Percentiles rank a stretch among this genome's conserved stretches.
These are phyloP conservation scores for Tricladium varicosporioides DNA, from an alignment of 2,329 filamentous ascomycete species.

Conservation along the genomic window DNA sequence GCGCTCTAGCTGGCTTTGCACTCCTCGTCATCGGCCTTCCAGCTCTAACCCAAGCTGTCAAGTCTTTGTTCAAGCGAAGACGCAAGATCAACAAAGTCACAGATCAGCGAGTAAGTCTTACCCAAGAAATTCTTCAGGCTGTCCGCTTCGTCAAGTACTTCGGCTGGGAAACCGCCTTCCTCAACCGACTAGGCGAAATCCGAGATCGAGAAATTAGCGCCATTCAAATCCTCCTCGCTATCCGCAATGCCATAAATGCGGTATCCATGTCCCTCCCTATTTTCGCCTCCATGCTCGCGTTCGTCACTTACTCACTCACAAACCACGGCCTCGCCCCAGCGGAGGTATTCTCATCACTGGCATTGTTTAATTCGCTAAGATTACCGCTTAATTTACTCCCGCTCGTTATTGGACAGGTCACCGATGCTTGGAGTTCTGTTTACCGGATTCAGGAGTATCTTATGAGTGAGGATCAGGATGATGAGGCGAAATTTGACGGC, in stretches of 20 bases:
- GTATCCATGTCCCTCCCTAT: slow-evolving; percentile 67
- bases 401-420: slow-evolving; percentile 81
- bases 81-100: slow-evolving; percentile 88
- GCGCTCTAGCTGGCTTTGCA: slow-evolving; percentile 82
- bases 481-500: slow-evolving; percentile 57
- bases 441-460: slow-evolving; percentile 86
- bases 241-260: slow-evolving; percentile 65
- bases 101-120: slow-evolving; percentile 85
- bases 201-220: slow-evolving; percentile 73
- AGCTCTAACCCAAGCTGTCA: slow-evolving; percentile 73
- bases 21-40: slow-evolving; percentile 78
- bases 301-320: slow-evolving; percentile 75
- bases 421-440: slow-evolving; percentile 84
- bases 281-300: slow-evolving; percentile 92
- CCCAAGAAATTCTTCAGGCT: slow-evolving; percentile 86
- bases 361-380: slow-evolving; percentile 87
- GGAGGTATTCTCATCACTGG: slow-evolving; percentile 86
- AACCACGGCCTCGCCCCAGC: slow-evolving; percentile 70
- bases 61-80: slow-evolving; percentile 71
- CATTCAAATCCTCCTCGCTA: slow-evolving; percentile 78
- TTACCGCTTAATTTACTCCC: slow-evolving; percentile 89
- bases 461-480: slow-evolving; percentile 77
- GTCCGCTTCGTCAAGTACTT: slow-evolving; percentile 97
- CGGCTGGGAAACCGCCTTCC: slow-evolving; percentile 88
- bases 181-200: slow-evolving; percentile 72